phyloP scores from a whole-genome alignment of 805 yeast genomes.

The Candida yuanshanica region DNA sequence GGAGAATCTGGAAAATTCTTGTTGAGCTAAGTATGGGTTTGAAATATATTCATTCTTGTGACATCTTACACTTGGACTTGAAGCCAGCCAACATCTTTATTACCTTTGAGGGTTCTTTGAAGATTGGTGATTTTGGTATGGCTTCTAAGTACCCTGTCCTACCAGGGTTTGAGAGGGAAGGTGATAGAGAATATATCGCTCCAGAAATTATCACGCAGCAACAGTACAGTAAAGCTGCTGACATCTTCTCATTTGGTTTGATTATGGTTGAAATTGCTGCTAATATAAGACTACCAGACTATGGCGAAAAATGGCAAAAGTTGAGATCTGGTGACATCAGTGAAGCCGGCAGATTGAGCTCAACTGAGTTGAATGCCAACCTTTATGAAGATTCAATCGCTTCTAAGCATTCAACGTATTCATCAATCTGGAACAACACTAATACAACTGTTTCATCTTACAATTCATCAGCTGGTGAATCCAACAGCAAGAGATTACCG shows the following conservation, averaged over 20 bases:
- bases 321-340: slow-evolving; percentile 90
- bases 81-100: slow-evolving; percentile 94
- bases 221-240: slow-evolving; percentile 86
- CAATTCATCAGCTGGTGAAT: slow-evolving; percentile 21
- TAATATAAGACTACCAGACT: slow-evolving; percentile 89
- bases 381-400: slow-evolving; percentile 19
- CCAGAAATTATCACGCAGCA: slow-evolving; percentile 87
- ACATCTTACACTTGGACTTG: slow-evolving; percentile 79
- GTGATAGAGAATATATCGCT: slow-evolving; percentile 95
- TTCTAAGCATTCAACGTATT: slow-evolving; percentile 20
- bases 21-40: slow-evolving; percentile 79
- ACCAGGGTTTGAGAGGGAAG: slow-evolving; percentile 77
- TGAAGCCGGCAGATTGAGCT: slow-evolving; percentile 85
- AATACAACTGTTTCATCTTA: slow-evolving; percentile 23
- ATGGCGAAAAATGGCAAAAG: slow-evolving; percentile 96
- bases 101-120: slow-evolving; percentile 89
- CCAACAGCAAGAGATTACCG: slow-evolving; percentile 42
- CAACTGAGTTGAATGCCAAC: slow-evolving; percentile 50
- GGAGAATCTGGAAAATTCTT: slow-evolving; percentile 96
- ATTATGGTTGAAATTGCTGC: slow-evolving; percentile 95
- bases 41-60: slow-evolving; percentile 70
- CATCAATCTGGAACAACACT: slow-evolving; percentile 21
- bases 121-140: slow-evolving; percentile 96
- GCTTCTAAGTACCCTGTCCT: slow-evolving; percentile 77
- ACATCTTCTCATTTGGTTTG: slow-evolving; percentile 88